These are phyloP conservation scores for Prunus fruticosa DNA, from an alignment of 306 rosid genomes.

Conservation along the genomic window DNA sequence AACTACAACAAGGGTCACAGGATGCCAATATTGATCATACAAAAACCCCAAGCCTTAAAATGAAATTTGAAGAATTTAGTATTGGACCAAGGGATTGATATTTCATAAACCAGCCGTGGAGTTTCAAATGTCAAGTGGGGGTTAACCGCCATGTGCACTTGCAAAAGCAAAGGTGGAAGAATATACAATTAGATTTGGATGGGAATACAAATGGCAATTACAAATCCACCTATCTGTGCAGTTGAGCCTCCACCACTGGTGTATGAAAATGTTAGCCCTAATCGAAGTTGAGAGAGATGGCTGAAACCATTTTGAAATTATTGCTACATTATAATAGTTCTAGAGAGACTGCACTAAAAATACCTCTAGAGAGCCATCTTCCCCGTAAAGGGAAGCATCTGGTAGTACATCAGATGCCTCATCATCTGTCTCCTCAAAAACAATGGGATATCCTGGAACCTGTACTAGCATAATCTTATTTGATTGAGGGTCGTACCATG, in stretches of 20 bases:
- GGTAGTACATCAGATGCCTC: slow-evolving; percentile 38
- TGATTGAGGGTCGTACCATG: slow-evolving; percentile 43
- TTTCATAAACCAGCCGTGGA: background rate
- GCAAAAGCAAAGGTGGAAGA: too few species aligned
- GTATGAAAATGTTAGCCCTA: too few species aligned
- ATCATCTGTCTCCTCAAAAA: slow-evolving; percentile 49
- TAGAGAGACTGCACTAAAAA: background rate
- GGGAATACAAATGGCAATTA: too few species aligned
- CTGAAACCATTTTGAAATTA: too few species aligned
- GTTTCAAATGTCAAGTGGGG: background rate
- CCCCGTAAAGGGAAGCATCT: slow-evolving; percentile 55
- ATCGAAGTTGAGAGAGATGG: too few species aligned
- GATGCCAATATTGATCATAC: background rate
- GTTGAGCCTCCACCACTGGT: too few species aligned
- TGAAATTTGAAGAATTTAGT: background rate
- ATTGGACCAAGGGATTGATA: background rate
- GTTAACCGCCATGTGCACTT: too few species aligned
- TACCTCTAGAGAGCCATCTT: slow-evolving; percentile 94
- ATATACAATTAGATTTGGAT: too few species aligned
- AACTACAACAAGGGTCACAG: background rate
- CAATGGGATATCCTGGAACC: slow-evolving; percentile 70
- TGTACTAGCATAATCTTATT: slow-evolving; percentile 55
- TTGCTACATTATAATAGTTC: too few species aligned
- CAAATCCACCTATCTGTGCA: too few species aligned
- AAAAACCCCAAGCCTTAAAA: background rate